Evolutionary conservation across 2,329 filamentous ascomycete species (phyloP).

Genomic region (Uncinocarpus reesii): DNA sequence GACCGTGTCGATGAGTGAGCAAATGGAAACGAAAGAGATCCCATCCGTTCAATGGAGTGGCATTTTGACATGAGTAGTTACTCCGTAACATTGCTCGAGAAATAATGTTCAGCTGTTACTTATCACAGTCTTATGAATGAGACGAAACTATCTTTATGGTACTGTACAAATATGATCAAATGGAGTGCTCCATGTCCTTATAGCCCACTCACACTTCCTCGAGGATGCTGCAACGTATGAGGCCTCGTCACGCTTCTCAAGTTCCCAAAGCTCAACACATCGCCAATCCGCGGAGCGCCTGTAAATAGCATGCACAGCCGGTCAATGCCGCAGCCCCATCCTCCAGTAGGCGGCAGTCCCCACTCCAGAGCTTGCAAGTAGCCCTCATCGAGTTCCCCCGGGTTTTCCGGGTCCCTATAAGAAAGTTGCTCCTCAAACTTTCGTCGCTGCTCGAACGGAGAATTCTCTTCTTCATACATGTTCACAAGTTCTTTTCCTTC

Average conservation of each 20-base stretch:
- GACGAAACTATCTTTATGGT: too few species aligned
- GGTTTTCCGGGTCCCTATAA: slow-evolving; percentile 40
- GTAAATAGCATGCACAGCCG: slow-evolving; percentile 84
- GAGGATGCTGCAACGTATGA: neutral
- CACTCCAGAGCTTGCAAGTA: slow-evolving; percentile 79
- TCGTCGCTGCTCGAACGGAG: slow-evolving; percentile 69
- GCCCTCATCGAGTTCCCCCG: slow-evolving; percentile 57
- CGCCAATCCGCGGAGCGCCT: slow-evolving; percentile 65
- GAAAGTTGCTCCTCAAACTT: slow-evolving; percentile 61
- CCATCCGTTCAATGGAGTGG: too few species aligned
- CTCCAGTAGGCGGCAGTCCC: slow-evolving; percentile 87
- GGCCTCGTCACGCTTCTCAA: slow-evolving; percentile 46
- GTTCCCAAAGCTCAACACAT: slow-evolving; percentile 81
- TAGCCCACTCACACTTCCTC: too few species aligned
- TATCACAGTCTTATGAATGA: too few species aligned
- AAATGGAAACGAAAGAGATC: too few species aligned
- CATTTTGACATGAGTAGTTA: too few species aligned
- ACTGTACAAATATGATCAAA: too few species aligned
- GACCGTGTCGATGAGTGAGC: too few species aligned
- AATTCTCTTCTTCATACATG: slow-evolving; percentile 97
- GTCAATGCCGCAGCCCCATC: slow-evolving; percentile 92
- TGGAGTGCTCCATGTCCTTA: neutral
- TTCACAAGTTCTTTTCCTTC: slow-evolving; percentile 76
- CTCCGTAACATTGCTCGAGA: too few species aligned
- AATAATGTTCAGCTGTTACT: too few species aligned